phyloP scores from a whole-genome alignment of 2,329 filamentous ascomycete genomes.

The Aureobasidium zeae region DNA sequence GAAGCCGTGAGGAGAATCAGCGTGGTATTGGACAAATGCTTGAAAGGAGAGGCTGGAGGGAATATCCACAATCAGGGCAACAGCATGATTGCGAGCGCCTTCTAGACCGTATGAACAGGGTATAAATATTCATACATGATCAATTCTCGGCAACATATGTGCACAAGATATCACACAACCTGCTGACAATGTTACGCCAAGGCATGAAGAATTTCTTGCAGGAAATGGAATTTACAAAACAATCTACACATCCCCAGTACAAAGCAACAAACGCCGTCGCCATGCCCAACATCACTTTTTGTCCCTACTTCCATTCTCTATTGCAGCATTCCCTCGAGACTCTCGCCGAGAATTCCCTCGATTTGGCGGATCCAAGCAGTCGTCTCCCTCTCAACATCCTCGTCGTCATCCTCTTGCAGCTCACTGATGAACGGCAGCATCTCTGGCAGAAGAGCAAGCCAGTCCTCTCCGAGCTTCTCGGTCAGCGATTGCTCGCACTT shows the following conservation, averaged over 20 bases:
- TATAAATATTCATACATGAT: too few relatives aligned
- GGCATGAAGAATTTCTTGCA: too few relatives aligned
- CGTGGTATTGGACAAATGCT: constrained; percentile 35
- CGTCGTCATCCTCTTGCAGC: constrained; percentile 91
- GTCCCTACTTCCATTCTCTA: constrained; percentile 15
- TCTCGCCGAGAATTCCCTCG: constrained; percentile 82
- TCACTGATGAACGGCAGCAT: constrained; percentile 96
- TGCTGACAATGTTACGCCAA: too few relatives aligned
- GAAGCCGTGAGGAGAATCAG: constrained; percentile 60
- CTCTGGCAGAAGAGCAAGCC: constrained; percentile 82
- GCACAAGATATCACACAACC: too few relatives aligned
- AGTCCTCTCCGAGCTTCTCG: constrained; percentile 70
- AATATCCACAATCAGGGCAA: not conserved
- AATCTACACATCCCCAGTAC: not conserved
- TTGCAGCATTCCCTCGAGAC: constrained; percentile 74
- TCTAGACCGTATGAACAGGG: too few relatives aligned
- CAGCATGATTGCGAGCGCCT: too few relatives aligned
- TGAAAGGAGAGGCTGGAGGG: constrained; percentile 7
- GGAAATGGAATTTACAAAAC: constrained; percentile 12
- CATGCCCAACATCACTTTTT: constrained; percentile 4
- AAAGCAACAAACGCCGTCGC: constrained; percentile 5
- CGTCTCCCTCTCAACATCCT: constrained; percentile 81
- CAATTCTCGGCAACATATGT: too few relatives aligned
- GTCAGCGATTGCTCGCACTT: constrained; percentile 65
- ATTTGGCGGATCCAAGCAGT: constrained; percentile 84